Evolutionary conservation across 2,329 filamentous ascomycete species (phyloP).

Genomic region (Xylaria hypoxylon): DNA sequence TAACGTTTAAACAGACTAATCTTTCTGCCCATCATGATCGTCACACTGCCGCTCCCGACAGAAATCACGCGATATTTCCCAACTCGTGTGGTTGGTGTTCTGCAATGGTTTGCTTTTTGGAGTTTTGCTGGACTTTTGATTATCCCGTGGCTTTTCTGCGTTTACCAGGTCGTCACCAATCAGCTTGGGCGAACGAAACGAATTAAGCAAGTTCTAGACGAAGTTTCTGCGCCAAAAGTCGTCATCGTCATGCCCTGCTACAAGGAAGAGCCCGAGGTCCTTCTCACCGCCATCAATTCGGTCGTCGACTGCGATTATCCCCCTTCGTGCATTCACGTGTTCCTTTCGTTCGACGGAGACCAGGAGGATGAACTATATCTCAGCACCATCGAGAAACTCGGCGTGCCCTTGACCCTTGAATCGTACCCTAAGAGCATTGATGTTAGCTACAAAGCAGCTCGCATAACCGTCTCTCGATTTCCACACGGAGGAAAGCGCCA

Average conservation of each 20-base stretch:
- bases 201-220: slow-evolving; percentile 86
- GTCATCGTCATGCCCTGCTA: slow-evolving; percentile 98
- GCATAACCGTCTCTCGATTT: slow-evolving; percentile 92
- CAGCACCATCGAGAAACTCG: slow-evolving; percentile 85
- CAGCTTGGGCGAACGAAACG: slow-evolving; percentile 83
- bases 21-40: slow-evolving; percentile 93
- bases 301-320: slow-evolving; percentile 96
- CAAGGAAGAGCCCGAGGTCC: slow-evolving; percentile 85
- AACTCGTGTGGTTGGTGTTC: slow-evolving; percentile 70
- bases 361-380: slow-evolving; percentile 90
- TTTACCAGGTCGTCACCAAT: slow-evolving; percentile 90
- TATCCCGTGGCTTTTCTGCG: slow-evolving; percentile 91
- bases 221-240: slow-evolving; percentile 88
- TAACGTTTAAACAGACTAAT: slow-evolving; percentile 68
- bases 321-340: slow-evolving; percentile 90
- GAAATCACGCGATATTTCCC: slow-evolving; percentile 81
- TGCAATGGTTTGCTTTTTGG: slow-evolving; percentile 98
- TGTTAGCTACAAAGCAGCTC: slow-evolving; percentile 81
- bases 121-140: slow-evolving; percentile 86
- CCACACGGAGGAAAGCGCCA: slow-evolving; percentile 93
- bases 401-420: slow-evolving; percentile 80
- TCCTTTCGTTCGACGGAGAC: slow-evolving; percentile 94
- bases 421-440: slow-evolving; percentile 92
- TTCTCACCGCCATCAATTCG: slow-evolving; percentile 89
- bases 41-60: slow-evolving; percentile 85